Evolutionary conservation across 2,329 filamentous ascomycete genomes (phyloP).

Genomic region (Sporothrix pallida): DNA sequence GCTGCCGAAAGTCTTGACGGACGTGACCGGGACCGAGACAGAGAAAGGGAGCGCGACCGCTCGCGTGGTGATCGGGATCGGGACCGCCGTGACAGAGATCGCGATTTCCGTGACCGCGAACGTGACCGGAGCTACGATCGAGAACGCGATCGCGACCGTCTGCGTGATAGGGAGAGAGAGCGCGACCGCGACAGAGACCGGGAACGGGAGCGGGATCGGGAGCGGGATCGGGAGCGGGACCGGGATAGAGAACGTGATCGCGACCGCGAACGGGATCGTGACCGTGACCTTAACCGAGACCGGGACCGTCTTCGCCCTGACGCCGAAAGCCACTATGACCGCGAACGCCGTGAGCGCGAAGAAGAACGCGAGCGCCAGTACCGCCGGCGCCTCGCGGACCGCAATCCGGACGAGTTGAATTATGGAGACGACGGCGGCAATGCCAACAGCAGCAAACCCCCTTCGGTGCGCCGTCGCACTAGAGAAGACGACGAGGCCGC

Average conservation of each 20-base stretch:
- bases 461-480: conserved; percentile 70
- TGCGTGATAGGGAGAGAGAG: conserved; percentile 54
- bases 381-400: conserved; percentile 73
- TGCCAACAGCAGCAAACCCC: conserved; percentile 49
- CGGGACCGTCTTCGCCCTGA: too few species aligned
- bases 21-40: conserved; percentile 42
- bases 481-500: conserved; percentile 70
- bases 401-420: conserved; percentile 80
- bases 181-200: conserved; percentile 43
- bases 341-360: conserved; percentile 85
- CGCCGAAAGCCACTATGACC: conserved; percentile 44
- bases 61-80: conserved; percentile 46
- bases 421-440: conserved; percentile 72
- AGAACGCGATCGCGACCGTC: conserved; percentile 53
- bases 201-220: conserved; percentile 38
- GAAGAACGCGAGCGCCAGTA: conserved; percentile 89
- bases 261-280: conserved; percentile 52
- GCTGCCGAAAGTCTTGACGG: conserved; percentile 67
- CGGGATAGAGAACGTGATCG: conserved; percentile 35
- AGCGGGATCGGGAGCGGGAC: conserved; percentile 45
- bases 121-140: conserved; percentile 47
- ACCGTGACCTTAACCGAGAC: conserved; percentile 39
- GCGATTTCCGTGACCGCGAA: conserved; percentile 46
- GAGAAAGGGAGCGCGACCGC: conserved; percentile 44
- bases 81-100: conserved; percentile 44